phyloP scores from a whole-genome alignment of 306 rosid genomes.

The Cicer cuneatum region DNA sequence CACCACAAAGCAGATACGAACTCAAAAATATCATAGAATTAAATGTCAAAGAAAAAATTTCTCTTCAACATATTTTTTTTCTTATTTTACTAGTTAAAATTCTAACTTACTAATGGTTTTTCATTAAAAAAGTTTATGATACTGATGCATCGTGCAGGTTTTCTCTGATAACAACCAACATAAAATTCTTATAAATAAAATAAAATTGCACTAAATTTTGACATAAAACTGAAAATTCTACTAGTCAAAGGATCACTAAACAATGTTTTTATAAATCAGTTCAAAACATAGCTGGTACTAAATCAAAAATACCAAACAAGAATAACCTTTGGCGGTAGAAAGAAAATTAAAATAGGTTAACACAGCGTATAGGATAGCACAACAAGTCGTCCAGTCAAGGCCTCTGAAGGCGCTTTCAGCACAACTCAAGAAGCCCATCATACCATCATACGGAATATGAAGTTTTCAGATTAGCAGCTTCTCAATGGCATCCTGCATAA shows the following conservation, averaged over 20 bases:
- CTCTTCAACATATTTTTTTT: not conserved
- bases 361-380: slow-evolving; percentile 43
- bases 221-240: not conserved
- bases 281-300: slow-evolving; percentile 39
- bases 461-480: slow-evolving; percentile 75
- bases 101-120: not conserved
- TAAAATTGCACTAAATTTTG: slow-evolving; percentile 22
- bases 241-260: not conserved
- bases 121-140: not conserved
- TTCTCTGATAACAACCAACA: not conserved
- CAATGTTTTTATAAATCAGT: slow-evolving; percentile 5
- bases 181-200: not conserved
- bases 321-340: slow-evolving; percentile 31
- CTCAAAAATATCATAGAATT: not conserved
- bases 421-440: slow-evolving; percentile 81
- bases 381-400: slow-evolving; percentile 78
- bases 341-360: slow-evolving; percentile 38
- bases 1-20: not conserved
- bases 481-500: slow-evolving; percentile 89
- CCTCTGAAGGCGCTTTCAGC: slow-evolving; percentile 67
- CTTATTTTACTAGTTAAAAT: not conserved
- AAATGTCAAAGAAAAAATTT: not conserved
- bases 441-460: slow-evolving; percentile 70
- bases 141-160: not conserved
- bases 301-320: slow-evolving; percentile 34